phyloP scores from a whole-genome alignment of 371 early-diverging fungal species.

The Gilbertella persicaria region DNA sequence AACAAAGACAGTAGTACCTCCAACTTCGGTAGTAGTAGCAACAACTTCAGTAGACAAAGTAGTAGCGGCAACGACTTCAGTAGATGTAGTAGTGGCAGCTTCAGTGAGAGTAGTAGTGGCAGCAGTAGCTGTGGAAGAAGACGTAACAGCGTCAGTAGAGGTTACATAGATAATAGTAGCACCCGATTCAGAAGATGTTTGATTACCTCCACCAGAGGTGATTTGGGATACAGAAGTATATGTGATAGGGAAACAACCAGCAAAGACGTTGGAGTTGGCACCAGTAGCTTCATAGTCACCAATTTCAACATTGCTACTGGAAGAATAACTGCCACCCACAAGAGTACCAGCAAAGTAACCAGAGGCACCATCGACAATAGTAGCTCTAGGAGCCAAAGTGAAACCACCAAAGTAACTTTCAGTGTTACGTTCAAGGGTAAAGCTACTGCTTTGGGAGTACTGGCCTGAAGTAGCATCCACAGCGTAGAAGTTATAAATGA shows the following conservation, averaged over 20 bases:
- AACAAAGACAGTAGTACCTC: background rate
- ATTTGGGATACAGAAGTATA: background rate
- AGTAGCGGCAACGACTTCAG: too few species aligned
- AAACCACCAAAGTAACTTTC: constrained; percentile 21
- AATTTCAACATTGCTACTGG: constrained; percentile 19
- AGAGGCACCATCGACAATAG: constrained; percentile 19
- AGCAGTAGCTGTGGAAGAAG: too few species aligned
- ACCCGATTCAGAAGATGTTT: background rate
- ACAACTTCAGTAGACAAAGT: background rate
- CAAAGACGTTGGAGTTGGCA: constrained; percentile 9
- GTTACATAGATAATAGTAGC: background rate
- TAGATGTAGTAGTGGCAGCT: background rate
- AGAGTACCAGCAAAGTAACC: constrained; percentile 29
- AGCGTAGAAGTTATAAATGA: constrained; percentile 30
- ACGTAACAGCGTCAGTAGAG: too few species aligned
- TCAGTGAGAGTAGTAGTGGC: background rate
- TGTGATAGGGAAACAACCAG: constrained; percentile 22
- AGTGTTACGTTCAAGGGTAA: constrained; percentile 16
- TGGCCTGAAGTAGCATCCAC: constrained; percentile 7
- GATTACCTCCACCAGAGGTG: background rate
- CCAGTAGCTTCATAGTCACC: constrained; percentile 13
- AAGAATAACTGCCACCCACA: constrained; percentile 18
- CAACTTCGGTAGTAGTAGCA: background rate
- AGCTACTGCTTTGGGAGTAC: constrained; percentile 8
- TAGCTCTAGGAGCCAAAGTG: constrained; percentile 27